A percentile compares a stretch with the other conserved stretches of the same genome.
phyloP scores from a whole-genome alignment of 106 monocot genomes.

The Platanthera guangdongensis region DNA sequence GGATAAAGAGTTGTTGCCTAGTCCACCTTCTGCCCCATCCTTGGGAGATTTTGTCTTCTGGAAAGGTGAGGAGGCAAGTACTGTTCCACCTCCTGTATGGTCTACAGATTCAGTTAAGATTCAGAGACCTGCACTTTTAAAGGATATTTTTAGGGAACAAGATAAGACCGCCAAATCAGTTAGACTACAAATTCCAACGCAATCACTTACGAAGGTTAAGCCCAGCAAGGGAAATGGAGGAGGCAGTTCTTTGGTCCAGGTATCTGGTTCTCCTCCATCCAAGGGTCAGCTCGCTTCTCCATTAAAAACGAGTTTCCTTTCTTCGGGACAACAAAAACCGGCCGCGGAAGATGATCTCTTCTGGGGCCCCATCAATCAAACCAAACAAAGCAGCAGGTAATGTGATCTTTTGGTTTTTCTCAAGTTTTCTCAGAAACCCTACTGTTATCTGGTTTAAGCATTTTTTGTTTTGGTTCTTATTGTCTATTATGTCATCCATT shows the following conservation, averaged over 20 bases:
- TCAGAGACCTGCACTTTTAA: constrained; percentile 58
- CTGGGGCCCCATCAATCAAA: constrained; percentile 78
- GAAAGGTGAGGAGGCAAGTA: constrained; percentile 61
- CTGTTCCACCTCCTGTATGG: constrained; percentile 63
- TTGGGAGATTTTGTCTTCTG: constrained; percentile 87
- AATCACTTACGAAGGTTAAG: constrained; percentile 33
- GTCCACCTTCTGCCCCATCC: constrained; percentile 68
- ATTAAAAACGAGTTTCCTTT: constrained; percentile 18
- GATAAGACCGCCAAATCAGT: constrained; percentile 37
- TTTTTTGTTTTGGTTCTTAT: too few relatives aligned
- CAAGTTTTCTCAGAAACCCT: background rate
- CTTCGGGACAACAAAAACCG: constrained; percentile 35
- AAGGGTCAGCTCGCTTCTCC: constrained; percentile 34
- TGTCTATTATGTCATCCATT: too few relatives aligned
- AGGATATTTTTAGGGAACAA: constrained; percentile 82
- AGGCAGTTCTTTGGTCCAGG: constrained; percentile 44
- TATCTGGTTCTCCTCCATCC: constrained; percentile 63
- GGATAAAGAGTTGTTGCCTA: constrained; percentile 48
- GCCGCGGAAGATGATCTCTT: constrained; percentile 86
- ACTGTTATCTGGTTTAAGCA: too few relatives aligned
- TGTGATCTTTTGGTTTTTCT: constrained; percentile 15
- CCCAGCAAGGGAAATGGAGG: constrained; percentile 24
- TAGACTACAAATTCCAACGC: constrained; percentile 33
- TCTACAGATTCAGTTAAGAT: constrained; percentile 48
- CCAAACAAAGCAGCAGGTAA: constrained; percentile 53